Evolutionary conservation across 2,329 filamentous ascomycete genomes (phyloP).

Genomic region (Botrytis pseudocinerea): DNA sequence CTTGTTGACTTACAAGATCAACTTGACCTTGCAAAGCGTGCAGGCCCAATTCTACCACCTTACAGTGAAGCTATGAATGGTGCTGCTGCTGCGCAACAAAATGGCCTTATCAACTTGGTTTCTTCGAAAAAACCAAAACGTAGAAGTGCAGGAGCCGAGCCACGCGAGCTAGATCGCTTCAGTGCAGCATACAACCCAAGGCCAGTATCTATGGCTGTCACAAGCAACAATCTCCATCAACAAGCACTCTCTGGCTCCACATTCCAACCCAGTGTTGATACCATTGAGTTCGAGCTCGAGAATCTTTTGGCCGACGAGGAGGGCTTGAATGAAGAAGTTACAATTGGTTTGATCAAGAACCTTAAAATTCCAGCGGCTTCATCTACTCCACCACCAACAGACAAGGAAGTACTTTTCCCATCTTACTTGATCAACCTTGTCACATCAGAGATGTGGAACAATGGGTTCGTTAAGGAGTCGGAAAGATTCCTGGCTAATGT

Average conservation of each 20-base stretch:
- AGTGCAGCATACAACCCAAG: conserved; percentile 91
- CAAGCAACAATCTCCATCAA: conserved; percentile 61
- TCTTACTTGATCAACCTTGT: conserved; percentile 98
- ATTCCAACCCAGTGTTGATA: conserved; percentile 80
- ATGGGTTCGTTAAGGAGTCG: conserved; percentile 98
- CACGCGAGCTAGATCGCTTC: conserved; percentile 83
- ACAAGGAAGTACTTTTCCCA: conserved; percentile 98
- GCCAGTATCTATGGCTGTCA: conserved; percentile 92
- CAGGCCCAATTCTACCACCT: conserved; percentile 58
- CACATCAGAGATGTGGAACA: conserved; percentile 99
- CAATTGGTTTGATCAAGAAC: conserved; percentile 92
- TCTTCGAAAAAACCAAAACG: conserved; percentile 96
- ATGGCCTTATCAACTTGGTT: conserved; percentile 92
- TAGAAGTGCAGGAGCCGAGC: conserved; percentile 85
- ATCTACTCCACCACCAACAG: conserved; percentile 83
- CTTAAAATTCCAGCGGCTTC: conserved; percentile 92
- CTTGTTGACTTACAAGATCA: conserved; percentile 89
- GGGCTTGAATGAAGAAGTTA: conserved; percentile 93
- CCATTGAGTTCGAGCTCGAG: conserved; percentile 93
- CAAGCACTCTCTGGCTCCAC: conserved; percentile 73
- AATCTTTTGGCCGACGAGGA: conserved; percentile 93
- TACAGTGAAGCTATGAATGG: conserved; percentile 72
- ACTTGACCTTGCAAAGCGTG: conserved; percentile 79
- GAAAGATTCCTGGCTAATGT: conserved; percentile 98
- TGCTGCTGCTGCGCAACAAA: conserved; percentile 54